Base-by-base conservation (phyloP, 805 yeast genomes). In the Tetrapisispora namnaoensis region DNA sequence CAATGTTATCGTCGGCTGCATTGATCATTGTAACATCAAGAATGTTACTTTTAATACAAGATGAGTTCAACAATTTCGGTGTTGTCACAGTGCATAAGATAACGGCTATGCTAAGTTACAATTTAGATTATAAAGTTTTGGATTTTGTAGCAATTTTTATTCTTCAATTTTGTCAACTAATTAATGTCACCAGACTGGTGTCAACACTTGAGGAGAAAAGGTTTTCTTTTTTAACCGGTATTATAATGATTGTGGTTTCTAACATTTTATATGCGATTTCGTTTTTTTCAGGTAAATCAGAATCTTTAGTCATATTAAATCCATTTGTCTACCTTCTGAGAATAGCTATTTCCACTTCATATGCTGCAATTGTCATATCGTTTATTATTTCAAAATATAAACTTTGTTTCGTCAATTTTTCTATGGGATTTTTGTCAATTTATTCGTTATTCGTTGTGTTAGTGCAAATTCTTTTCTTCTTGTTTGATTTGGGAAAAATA, bases 251-350 rank as follows among this genome's bases (percentile, higher is more conserved):
- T 2, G 47, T 77, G 1, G 62, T 77, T 7, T 74, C 88, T 0
- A 88, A 85, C 59, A 70, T 77, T 1, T 70, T 85, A 5, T 84
- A 90, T 88, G 86, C 81, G 0, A 71, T 83, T 1, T 74, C 89
- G 0, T 53, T 57, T 1, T 60, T 63, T 48, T 21, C 38, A 6
- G 6, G 4, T 2, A 16, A 21, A 9, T 3, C 17, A n/a, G 36
- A 30, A 9, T 6, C 22, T 4, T 72, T 79, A 39, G 80, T 80
- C 18, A 77, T 82, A 22, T 57, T 85, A 14, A 86, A 90, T 0
- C 86, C 90, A 0, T 83, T 86, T 62, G 80, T 81, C 30, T 86
- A 86, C 58, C 68, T 86, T 44, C 73, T 85, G 40, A 72, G 91
- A 50, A 85, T 86, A 39, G 82, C 90, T 4, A 71, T 84, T 57